A percentile compares a stretch with the other conserved stretches of the same genome.
These are phyloP conservation scores for Microthlaspi erraticum DNA, from an alignment of 345 rosid genomes.

Conservation along the genomic window DNA sequence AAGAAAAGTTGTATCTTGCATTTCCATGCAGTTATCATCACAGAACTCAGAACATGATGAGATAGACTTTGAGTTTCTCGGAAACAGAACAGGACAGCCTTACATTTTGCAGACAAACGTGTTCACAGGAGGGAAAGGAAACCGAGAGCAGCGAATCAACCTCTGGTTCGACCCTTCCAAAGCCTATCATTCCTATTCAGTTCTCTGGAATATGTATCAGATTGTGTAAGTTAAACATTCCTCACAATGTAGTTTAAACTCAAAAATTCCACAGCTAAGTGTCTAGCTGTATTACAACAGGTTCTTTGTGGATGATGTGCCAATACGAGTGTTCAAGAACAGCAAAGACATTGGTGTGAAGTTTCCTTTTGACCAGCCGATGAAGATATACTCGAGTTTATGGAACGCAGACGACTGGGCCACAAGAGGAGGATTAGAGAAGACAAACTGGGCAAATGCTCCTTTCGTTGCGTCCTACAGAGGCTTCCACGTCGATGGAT, in stretches of 20 bases:
- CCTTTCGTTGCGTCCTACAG: constrained; percentile 69
- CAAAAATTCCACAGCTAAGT: neutral
- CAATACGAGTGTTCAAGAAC: constrained; percentile 86
- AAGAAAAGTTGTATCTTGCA: neutral
- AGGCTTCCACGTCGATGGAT: constrained; percentile 69
- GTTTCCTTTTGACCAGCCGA: constrained; percentile 82
- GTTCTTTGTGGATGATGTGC: constrained; percentile 73
- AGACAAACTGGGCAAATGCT: constrained; percentile 83
- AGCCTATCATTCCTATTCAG: constrained; percentile 62
- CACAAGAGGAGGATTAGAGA: constrained; percentile 85
- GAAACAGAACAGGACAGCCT: constrained; percentile 85
- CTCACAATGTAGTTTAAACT: neutral
- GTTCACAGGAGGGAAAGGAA: constrained; percentile 78
- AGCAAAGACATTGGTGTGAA: constrained; percentile 71
- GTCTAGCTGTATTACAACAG: constrained; percentile 42
- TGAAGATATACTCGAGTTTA: constrained; percentile 84
- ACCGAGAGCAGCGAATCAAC: constrained; percentile 77
- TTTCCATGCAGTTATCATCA: constrained; percentile 68
- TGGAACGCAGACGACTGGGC: constrained; percentile 98
- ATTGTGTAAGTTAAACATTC: constrained; percentile 62
- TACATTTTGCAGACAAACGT: constrained; percentile 83
- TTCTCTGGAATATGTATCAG: constrained; percentile 76
- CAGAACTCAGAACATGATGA: constrained; percentile 86
- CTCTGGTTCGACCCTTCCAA: constrained; percentile 90
- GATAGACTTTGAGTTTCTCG: constrained; percentile 92